Base-by-base conservation (phyloP, 495 filamentous ascomycete genomes). In the Rostrohypoxylon terebratum region DNA sequence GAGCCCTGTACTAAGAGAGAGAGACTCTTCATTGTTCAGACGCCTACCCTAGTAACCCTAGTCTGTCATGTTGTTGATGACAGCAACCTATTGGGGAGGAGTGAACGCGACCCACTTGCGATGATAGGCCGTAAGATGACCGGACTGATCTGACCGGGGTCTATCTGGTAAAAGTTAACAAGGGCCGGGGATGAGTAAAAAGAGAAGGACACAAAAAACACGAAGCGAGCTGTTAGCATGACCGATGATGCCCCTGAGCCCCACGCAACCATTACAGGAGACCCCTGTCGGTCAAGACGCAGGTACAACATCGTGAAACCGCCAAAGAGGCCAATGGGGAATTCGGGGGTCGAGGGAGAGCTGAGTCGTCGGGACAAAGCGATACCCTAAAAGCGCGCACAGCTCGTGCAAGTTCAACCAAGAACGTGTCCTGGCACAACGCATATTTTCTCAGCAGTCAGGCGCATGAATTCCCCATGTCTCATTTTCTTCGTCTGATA, bases 251-350 rank as follows among this genome's bases (percentile, higher is more conserved):
- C 69, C 69, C 70, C 64, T 73, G 63, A 73, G 69, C 68, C 75
- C 75, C 75, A 77, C 73, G 53, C 65, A 31, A 63, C 64, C 68
- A 72, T 63, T 59, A 63, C 55, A 11, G 58, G 16, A 59, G 11
- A 72, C 71, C 76, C 76, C 69, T 78, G 71, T 72, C 61, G 45
- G 60, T 66, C 25, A 68, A 73, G 63, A 77, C 66, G 76, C 76
- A 78, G 76, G 76, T 78, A 78, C 76, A 55, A 59, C 66, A 76
- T 77, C 60, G 76, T 78, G 76, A 78, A 78, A 78, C 76, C 62
- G 70, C 21, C 31, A 72, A 59, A 58, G 20, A 47, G n/a, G n/a
- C 73, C 73, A 75, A 72, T 75, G 36, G 33, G 33, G 33, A 21
- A 25, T 25, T 45, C 11, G 14, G 48, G 50, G 61, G 59, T 59